Conservation (phyloP, 1,139 yeast genomes). For the Eremothecium gossypii region DNA sequence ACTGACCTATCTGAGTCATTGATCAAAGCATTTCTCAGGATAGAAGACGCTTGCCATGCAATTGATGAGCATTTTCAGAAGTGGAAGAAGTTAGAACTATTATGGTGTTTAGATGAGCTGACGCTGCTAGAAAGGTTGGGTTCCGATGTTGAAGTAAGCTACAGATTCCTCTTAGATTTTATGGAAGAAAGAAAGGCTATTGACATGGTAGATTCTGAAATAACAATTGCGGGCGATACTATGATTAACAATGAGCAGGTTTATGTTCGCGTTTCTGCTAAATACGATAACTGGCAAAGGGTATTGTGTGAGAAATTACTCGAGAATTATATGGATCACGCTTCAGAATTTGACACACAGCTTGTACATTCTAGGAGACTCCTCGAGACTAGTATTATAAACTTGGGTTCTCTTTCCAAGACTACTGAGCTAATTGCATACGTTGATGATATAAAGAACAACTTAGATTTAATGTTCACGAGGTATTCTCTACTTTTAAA, state of each 20-base stretch:
- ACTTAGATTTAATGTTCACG: background rate
- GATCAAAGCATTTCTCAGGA: background rate
- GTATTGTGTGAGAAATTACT: constrained; percentile 7
- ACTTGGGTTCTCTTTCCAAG: constrained; percentile 2
- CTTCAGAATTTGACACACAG: constrained; percentile 4
- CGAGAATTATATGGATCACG: constrained; percentile 7
- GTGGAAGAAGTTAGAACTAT: constrained; percentile 3
- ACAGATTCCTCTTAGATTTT: background rate
- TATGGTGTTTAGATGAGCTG: constrained; percentile 5
- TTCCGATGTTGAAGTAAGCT: background rate
- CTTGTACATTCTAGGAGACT: constrained; percentile 3
- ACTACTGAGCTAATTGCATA: constrained; percentile 3
- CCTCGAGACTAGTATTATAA: constrained; percentile 4
- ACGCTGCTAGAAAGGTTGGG: background rate
- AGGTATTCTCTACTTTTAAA: constrained; percentile 9
- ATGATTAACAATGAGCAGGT: constrained; percentile 5
- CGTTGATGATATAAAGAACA: constrained; percentile 1
- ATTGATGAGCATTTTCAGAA: background rate
- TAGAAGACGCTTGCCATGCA: background rate
- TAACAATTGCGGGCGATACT: background rate
- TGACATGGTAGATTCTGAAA: background rate
- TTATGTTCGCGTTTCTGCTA: constrained; percentile 4
- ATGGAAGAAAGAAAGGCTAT: constrained; percentile 2
- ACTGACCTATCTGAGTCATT: constrained; percentile 1
- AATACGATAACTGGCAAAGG: constrained; percentile 14